phyloP scores from a whole-genome alignment of 2,329 filamentous ascomycete species.

The Stachybotrys chlorohalonatus region DNA sequence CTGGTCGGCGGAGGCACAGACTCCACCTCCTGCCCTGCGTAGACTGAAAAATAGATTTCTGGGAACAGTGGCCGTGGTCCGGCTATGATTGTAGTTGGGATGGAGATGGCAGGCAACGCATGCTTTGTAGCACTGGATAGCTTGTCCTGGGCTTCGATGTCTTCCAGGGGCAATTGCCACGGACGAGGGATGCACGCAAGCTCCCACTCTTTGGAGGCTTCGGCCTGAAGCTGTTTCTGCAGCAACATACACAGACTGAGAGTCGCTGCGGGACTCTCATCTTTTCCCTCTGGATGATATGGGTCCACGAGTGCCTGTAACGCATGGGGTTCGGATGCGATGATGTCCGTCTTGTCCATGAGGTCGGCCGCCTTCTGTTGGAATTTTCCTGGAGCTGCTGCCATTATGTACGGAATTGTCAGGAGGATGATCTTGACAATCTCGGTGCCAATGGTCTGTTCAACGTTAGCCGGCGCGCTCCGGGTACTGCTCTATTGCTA shows the following conservation, averaged over 20 bases:
- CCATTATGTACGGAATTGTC: conserved; percentile 84
- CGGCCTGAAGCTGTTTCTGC: conserved; percentile 75
- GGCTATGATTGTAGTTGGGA: conserved; percentile 67
- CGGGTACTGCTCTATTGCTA: neutral
- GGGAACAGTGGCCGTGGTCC: conserved; percentile 76
- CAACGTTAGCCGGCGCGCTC: conserved; percentile 5
- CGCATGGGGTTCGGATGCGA: conserved; percentile 78
- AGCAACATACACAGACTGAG: conserved; percentile 69
- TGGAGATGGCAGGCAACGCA: conserved; percentile 61
- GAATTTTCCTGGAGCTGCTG: conserved; percentile 59
- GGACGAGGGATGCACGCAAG: conserved; percentile 60
- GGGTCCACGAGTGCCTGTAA: conserved; percentile 82
- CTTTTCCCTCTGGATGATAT: conserved; percentile 57
- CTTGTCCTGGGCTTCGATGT: conserved; percentile 51
- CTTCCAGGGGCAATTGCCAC: conserved; percentile 54
- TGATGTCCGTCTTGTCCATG: conserved; percentile 90
- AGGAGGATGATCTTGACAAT: conserved; percentile 94
- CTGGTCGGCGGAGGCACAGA: conserved; percentile 72
- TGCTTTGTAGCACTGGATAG: conserved; percentile 60
- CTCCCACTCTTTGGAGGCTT: conserved; percentile 67
- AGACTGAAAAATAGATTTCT: conserved; percentile 90
- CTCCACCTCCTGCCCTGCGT: conserved; percentile 75
- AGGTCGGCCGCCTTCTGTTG: conserved; percentile 67
- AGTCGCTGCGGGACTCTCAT: conserved; percentile 53
- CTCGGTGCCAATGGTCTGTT: conserved; percentile 63